Evolutionary conservation across 495 filamentous ascomycete genomes (phyloP).

Genomic region (Pyrenula massariospora): DNA sequence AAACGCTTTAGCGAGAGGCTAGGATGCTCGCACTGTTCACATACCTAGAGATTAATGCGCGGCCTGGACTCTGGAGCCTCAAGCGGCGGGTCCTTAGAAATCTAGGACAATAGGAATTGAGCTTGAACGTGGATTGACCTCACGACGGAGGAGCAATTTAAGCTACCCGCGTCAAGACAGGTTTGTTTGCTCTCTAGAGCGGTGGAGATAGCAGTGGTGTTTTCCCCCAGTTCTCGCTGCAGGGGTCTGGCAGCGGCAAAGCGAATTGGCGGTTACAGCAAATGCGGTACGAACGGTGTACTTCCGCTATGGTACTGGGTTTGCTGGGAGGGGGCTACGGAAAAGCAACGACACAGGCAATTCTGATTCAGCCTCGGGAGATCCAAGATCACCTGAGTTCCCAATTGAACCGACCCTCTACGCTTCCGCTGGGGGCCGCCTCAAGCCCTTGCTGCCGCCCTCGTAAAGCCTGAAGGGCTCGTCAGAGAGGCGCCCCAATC

Average conservation of each 20-base stretch:
- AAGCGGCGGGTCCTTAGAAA: not conserved
- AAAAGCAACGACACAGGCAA: no score
- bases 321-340: not conserved
- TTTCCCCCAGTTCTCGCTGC: not conserved
- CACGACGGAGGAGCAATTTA: not conserved
- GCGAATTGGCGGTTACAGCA: not conserved
- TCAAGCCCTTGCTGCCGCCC: not conserved
- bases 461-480: not conserved
- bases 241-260: not conserved
- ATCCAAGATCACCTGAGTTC: not conserved
- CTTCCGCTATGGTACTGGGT: not conserved
- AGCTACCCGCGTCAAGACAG: not conserved
- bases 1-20: not conserved
- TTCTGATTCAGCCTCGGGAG: not conserved
- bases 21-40: not conserved
- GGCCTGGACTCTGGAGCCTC: not conserved
- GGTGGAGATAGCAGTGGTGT: not conserved
- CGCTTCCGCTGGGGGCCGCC: not conserved
- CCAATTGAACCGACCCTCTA: not conserved
- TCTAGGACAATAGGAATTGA: not conserved
- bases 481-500: not conserved
- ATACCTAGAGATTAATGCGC: not conserved
- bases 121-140: not conserved
- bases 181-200: not conserved
- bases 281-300: not conserved